phyloP scores from a whole-genome alignment of 495 filamentous ascomycete genomes.

The Thozetella sp. region DNA sequence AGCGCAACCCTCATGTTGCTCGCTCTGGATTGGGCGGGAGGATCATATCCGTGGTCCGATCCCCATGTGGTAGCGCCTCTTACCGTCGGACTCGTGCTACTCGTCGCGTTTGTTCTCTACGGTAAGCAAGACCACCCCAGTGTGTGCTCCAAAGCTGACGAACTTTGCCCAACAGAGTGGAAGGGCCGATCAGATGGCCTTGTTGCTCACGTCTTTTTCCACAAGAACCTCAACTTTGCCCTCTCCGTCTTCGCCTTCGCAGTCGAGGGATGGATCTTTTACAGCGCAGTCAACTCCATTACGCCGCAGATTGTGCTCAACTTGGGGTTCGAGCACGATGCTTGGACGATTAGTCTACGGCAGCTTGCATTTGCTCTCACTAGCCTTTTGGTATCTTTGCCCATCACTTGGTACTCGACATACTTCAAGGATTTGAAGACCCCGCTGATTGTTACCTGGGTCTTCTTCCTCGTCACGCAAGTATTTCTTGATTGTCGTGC shows the following conservation, averaged over 20 bases:
- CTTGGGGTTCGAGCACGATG: constrained; percentile 49
- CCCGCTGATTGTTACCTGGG: constrained; percentile 49
- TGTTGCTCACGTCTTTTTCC: constrained; percentile 57
- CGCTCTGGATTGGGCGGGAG: constrained; percentile 54
- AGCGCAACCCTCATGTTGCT: constrained; percentile 51
- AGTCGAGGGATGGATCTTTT: constrained; percentile 62
- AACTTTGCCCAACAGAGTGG: constrained; percentile 40
- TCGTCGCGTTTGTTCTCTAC: constrained; percentile 46
- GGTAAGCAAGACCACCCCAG: constrained; percentile 23
- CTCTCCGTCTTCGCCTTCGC: constrained; percentile 55
- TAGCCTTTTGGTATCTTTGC: constrained; percentile 34
- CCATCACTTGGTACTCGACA: constrained; percentile 50
- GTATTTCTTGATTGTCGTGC: constrained; percentile 10
- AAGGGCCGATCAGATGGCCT: constrained; percentile 52
- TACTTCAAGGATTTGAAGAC: constrained; percentile 50
- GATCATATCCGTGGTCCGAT: constrained; percentile 47
- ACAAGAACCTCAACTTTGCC: constrained; percentile 50
- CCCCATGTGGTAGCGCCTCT: constrained; percentile 51
- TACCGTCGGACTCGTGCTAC: constrained; percentile 40
- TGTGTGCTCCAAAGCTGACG: background rate
- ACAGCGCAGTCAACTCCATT: constrained; percentile 56
- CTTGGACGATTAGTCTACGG: constrained; percentile 47
- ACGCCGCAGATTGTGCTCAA: constrained; percentile 54
- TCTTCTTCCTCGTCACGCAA: constrained; percentile 46
- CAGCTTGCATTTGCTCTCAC: constrained; percentile 45